Base-by-base conservation (phyloP, 768 basidiomycete species). In the Macrolepiota dolichaula region DNA sequence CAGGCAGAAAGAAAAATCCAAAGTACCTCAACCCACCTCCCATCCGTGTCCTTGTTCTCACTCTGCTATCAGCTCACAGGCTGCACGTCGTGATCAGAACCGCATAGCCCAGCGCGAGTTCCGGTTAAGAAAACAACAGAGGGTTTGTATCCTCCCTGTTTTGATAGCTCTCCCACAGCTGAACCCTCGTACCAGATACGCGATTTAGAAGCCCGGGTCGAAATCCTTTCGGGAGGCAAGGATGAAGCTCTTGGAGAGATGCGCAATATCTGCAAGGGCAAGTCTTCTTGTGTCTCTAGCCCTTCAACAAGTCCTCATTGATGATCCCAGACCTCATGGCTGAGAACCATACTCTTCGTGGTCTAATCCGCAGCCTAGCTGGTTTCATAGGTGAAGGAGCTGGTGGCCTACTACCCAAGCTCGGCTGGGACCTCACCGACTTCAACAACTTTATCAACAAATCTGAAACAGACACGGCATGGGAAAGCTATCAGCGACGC, bases 81-180 rank as follows among this genome's bases (percentile, higher is more conserved):
- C 92, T 36, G 91, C 92, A 13, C 78, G 92, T 67, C 84, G 92
- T 65, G 92, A 94, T 75, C 92, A 94, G 71, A 94, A 94, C 70
- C 84, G 92, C 55, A 94, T 96, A 56, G 95, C 95, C 1, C 95
- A 96, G 71, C 84, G 95, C 17, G 95, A 97, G 71, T 97, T 96
- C 69, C 85, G 95, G 53, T 76, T 95, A 55, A 80, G 95, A 67
- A 97, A 97, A 71, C 95, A 96, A 69, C 94, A 96, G 65, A 81
- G 89, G 71, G 89, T 88, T 60, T 61, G 79, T 73, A 27, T 22
- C 54, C 9, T 63, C 29, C 36, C 35, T 55, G 17, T 38, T 24
- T 36, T 54, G 36, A 17, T 11, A 42, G 17, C 10, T 42, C 46
- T 32, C 59, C 42, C 44, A 49, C 35, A 47, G 19, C 19, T 36